Evolutionary conservation across 805 yeast species (phyloP), one percentile per base, ranked within the genome.

Genomic region (Suhomyces sp.): DNA sequence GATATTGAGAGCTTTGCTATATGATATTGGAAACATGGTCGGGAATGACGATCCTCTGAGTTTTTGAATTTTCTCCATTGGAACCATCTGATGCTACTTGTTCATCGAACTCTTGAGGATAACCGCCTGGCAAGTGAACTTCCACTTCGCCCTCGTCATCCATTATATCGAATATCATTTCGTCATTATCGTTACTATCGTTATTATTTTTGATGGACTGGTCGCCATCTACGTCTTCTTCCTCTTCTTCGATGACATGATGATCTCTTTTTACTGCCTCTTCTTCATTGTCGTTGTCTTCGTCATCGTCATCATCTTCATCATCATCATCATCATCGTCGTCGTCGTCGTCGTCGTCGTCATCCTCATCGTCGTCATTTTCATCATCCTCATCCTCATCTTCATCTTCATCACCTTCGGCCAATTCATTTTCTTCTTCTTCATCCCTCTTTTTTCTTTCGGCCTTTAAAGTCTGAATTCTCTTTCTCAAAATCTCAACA

Each of bases 401-500:
- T 1, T 73, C 73, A 1, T 71, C 71, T 6, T 62, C 74, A 9
- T 66, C 70, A 23, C 64, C 72, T 12, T 62, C 67, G 3, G 60
- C 68, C 10, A 62, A 70, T 5, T 60, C 64, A 7, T 50, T 58
- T n/a, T 53, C 56, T 35, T 51, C 56, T 5, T 50, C 47, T 31
- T 54, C 61, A 23, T 58, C 65, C 6, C 56, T 48, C 17, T 60
- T 55, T 24, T 62, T 62, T 47, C 63, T 57, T 49, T 68, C 73
- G 3, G 63, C 65, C 47, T 67, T 65, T 38, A 74, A 56, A 4
- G 58, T 52, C 44, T 56, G 61, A 46, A 74, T 69, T 49, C 69
- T 66, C 44, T 74, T 66, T 49, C 78, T 64, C 49, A 76, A 59
- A 15, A 72, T 73, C 53, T 76, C 79, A 23, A 76, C 80, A 24